Evolutionary conservation across 1,139 yeast genomes (phyloP).

Genomic region (Dujonia santamariae): DNA sequence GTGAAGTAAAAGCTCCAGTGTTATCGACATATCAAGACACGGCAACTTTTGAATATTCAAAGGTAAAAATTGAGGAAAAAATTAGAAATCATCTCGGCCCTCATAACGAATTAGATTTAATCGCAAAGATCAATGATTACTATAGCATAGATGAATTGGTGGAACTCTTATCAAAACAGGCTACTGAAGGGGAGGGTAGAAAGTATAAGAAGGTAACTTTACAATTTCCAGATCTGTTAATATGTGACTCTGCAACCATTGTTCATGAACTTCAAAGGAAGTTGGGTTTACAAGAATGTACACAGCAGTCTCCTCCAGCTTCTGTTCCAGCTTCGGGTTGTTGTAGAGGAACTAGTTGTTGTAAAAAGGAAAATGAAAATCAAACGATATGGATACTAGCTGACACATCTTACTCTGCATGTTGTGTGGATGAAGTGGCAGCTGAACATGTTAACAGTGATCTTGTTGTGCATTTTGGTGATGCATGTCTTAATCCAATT

Average conservation of each 20-base stretch:
- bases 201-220: slow-evolving; percentile 59
- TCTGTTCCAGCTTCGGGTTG: background rate
- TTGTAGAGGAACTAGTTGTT: background rate
- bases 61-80: slow-evolving; percentile 13
- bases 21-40: slow-evolving; percentile 25
- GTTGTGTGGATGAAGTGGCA: slow-evolving; percentile 97
- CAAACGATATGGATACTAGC: slow-evolving; percentile 72
- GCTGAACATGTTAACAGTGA: slow-evolving; percentile 91
- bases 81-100: slow-evolving; percentile 28
- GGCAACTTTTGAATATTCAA: slow-evolving; percentile 17
- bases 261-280: slow-evolving; percentile 45
- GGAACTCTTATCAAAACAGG: slow-evolving; percentile 27
- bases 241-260: slow-evolving; percentile 76
- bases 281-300: slow-evolving; percentile 15
- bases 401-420: slow-evolving; percentile 91
- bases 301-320: too few species aligned
- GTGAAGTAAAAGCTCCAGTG: slow-evolving; percentile 3
- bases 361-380: background rate
- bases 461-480: slow-evolving; percentile 88
- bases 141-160: slow-evolving; percentile 51
- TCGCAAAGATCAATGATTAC: slow-evolving; percentile 37
- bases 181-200: slow-evolving; percentile 17
- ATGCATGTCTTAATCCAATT: slow-evolving; percentile 84
- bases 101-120: slow-evolving; percentile 24
- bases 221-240: slow-evolving; percentile 84